Conservation (phyloP, 306 rosid genomes). For the Quercus parvula region DNA sequence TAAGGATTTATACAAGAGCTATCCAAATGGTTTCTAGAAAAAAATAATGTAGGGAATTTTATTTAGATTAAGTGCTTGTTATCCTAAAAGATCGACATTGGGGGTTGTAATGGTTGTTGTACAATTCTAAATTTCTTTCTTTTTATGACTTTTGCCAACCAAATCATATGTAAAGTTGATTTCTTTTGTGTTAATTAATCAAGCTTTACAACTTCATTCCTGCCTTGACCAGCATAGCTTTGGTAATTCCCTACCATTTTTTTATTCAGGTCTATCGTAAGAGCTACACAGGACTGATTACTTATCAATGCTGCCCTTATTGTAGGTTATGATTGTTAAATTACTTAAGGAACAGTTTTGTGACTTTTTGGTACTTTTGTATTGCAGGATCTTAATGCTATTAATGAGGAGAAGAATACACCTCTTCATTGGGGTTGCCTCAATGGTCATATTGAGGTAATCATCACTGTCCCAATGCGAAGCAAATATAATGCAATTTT, state of each 20-base stretch:
- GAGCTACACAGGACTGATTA: background rate
- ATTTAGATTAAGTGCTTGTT: background rate
- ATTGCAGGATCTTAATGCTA: conserved; percentile 65
- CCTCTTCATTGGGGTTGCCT: conserved; percentile 98
- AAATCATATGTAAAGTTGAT: background rate
- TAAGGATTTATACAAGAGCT: background rate
- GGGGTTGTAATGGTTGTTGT: background rate
- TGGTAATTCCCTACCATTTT: background rate
- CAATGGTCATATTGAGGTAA: conserved; percentile 90
- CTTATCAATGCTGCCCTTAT: background rate
- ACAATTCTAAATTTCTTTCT: background rate
- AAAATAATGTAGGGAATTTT: background rate
- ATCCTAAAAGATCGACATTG: background rate
- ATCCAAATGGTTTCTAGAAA: background rate
- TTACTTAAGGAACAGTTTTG: background rate
- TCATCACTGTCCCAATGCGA: background rate
- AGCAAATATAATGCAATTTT: background rate
- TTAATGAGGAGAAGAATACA: conserved; percentile 75
- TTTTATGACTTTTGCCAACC: background rate
- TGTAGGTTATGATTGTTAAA: background rate
- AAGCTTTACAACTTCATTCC: background rate
- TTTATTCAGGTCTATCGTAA: background rate
- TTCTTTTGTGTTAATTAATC: background rate
- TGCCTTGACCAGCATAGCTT: background rate
- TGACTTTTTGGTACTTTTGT: conserved; percentile 4